Base-by-base conservation (phyloP, 1,139 yeast genomes). In the Tardiomyces digboiensis region DNA sequence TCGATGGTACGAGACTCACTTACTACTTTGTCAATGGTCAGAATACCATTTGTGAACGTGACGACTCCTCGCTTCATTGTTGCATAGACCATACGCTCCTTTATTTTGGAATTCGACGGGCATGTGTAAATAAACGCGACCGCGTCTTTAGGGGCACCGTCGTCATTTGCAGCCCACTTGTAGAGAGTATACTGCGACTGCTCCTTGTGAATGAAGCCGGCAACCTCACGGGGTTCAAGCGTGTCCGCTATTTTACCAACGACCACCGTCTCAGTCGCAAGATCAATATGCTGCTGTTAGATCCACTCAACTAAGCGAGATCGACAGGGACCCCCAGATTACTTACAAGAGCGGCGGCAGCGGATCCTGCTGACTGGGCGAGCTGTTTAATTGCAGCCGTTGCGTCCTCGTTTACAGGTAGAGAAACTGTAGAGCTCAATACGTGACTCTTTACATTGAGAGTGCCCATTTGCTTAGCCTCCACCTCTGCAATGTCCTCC, bases 61-160 rank as follows among this genome's bases (percentile, higher is more conserved):
- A 81, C 64, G 46, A 86, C 74, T 2, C 87, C 84, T 48, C 74
- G 76, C 56, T 88, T 82, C 50, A 81, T 82, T 2, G 95, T 76
- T 1, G 97, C 97, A 58, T 87, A 88, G 40, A 89, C 64, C 97
- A 91, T 91, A 54, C 97, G 75, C 45, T 88, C 94, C 62, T 82
- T 84, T 40, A 91, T 93, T 61, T 81, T 81, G 21, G 96, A 83
- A 1, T 91, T 88, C 0, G 93, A 78, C 2, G 98, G 97, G 62
- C 97, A 89, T 6, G 91, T 75, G 59, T 87, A 87, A 36, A 89
- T 77, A 60, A 91, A 87, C 29, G 74, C 75, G 42, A 59, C 57
- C 36, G 62, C 44, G 16, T 39, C 48, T 14, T 42, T 29, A 42
- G 47, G 42, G 8, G 33, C 33, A 16, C 33, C 33, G 10, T 16